Conservation (phyloP, 495 filamentous ascomycete genomes). For the Aspergillus cristatus region DNA sequence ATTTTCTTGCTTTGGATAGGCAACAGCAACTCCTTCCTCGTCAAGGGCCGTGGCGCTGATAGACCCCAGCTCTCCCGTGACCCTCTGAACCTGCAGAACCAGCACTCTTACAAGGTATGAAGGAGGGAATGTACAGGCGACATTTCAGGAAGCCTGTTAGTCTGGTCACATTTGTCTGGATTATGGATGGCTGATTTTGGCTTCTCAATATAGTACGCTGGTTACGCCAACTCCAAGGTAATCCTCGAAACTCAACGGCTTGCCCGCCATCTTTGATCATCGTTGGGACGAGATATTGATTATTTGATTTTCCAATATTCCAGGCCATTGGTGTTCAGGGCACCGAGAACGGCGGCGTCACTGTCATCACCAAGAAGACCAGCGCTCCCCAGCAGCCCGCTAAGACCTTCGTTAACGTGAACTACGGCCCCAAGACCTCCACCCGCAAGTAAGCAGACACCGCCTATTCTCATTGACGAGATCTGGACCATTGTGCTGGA, state of each 20-base stretch:
- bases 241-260: too few relatives aligned
- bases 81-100: slow-evolving; percentile 82
- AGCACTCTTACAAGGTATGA: slow-evolving; percentile 80
- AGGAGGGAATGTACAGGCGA: background rate
- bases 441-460: slow-evolving; percentile 61
- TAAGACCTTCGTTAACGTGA: slow-evolving; percentile 50
- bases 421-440: slow-evolving; percentile 57
- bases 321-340: slow-evolving; percentile 74
- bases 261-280: too few relatives aligned
- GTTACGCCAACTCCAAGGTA: slow-evolving; percentile 92
- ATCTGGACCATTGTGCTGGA: background rate
- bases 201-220: slow-evolving; percentile 69
- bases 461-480: background rate
- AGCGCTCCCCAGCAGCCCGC: slow-evolving; percentile 56
- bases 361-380: slow-evolving; percentile 75
- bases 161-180: too few relatives aligned
- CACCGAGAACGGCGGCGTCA: slow-evolving; percentile 59
- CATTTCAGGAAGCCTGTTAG: slow-evolving; percentile 22
- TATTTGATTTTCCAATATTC: slow-evolving; percentile 5
- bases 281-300: too few relatives aligned
- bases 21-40: slow-evolving; percentile 71
- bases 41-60: slow-evolving; percentile 71
- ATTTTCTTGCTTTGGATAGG: slow-evolving; percentile 46
- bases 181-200: slow-evolving; percentile 4
- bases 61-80: slow-evolving; percentile 86